Conservation (phyloP, 805 yeast species). For the Yamadazyma philogaea region DNA sequence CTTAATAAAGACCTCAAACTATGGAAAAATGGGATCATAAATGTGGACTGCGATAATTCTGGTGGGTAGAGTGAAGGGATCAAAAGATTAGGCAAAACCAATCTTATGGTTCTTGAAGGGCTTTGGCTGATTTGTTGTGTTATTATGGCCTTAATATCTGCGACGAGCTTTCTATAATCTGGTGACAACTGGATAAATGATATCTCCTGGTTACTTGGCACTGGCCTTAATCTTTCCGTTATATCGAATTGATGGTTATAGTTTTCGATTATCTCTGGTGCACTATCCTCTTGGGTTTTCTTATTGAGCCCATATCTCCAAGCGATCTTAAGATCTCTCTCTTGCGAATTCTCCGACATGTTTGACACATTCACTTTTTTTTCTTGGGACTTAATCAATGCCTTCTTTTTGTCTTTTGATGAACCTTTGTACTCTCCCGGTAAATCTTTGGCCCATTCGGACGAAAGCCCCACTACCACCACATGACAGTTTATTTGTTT, state of each 20-base stretch:
- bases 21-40: slow-evolving; percentile 59
- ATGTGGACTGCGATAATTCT: slow-evolving; percentile 39
- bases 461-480: slow-evolving; percentile 58
- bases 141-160: slow-evolving; percentile 43
- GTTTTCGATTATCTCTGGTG: slow-evolving; percentile 39
- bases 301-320: slow-evolving; percentile 77
- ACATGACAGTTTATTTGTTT: slow-evolving; percentile 50
- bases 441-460: slow-evolving; percentile 60
- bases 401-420: slow-evolving; percentile 61
- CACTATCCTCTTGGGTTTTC: slow-evolving; percentile 20
- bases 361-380: slow-evolving; percentile 67
- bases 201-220: slow-evolving; percentile 61
- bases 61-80: slow-evolving; percentile 75
- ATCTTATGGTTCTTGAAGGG: slow-evolving; percentile 51
- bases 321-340: slow-evolving; percentile 73
- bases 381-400: slow-evolving; percentile 54
- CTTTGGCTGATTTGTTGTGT: slow-evolving; percentile 35
- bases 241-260: slow-evolving; percentile 73
- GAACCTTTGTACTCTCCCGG: slow-evolving; percentile 78
- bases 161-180: slow-evolving; percentile 22
- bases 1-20: slow-evolving; percentile 53
- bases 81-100: slow-evolving; percentile 72
- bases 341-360: slow-evolving; percentile 34
- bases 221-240: slow-evolving; percentile 65
- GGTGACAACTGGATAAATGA: slow-evolving; percentile 46